A percentile compares a stretch with the other conserved stretches of the same genome.
These are phyloP conservation scores for Hemileia vastatrix DNA, from an alignment of 1,284 basidiomycete genomes.

Conservation along the genomic window DNA sequence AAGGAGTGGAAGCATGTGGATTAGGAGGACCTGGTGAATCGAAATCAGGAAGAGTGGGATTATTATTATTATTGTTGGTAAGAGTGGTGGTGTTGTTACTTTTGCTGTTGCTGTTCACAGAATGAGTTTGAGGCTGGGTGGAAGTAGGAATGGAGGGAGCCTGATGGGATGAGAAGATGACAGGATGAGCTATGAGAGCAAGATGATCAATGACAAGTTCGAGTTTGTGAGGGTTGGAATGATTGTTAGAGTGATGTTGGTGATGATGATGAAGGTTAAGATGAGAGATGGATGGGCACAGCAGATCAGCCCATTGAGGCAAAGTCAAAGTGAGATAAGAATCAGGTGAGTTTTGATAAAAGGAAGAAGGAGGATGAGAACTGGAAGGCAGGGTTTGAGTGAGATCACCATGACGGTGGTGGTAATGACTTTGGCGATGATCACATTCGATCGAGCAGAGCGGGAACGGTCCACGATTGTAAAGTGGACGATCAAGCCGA, in stretches of 20 bases:
- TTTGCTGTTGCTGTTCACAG: not conserved
- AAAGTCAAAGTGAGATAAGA: not conserved
- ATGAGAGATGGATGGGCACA: not conserved
- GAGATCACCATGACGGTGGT: not conserved
- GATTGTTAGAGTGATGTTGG: not conserved
- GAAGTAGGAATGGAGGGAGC: slow-evolving; percentile 2
- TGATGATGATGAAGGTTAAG: not conserved
- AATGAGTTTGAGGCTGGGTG: slow-evolving; percentile 6
- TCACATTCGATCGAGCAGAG: slow-evolving; percentile 7
- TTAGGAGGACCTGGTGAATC: slow-evolving; percentile 1
- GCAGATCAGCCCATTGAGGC: slow-evolving; percentile 5
- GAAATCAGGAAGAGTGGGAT: not conserved
- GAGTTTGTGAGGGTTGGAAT: slow-evolving; percentile 3
- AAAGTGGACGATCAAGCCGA: slow-evolving; percentile 16
- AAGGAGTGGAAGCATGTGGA: slow-evolving; percentile 21
- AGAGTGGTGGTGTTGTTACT: not conserved
- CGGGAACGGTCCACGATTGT: slow-evolving; percentile 9
- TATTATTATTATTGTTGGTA: not conserved
- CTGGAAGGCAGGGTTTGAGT: not conserved
- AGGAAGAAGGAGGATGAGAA: not conserved
- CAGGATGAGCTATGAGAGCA: slow-evolving; percentile 22
- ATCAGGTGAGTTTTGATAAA: not conserved
- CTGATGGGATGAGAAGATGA: not conserved
- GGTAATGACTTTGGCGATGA: too few relatives aligned
- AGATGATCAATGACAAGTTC: slow-evolving; percentile 21